Evolutionary conservation across 2,329 filamentous ascomycete species (phyloP).

Genomic region (Onygena corvina): DNA sequence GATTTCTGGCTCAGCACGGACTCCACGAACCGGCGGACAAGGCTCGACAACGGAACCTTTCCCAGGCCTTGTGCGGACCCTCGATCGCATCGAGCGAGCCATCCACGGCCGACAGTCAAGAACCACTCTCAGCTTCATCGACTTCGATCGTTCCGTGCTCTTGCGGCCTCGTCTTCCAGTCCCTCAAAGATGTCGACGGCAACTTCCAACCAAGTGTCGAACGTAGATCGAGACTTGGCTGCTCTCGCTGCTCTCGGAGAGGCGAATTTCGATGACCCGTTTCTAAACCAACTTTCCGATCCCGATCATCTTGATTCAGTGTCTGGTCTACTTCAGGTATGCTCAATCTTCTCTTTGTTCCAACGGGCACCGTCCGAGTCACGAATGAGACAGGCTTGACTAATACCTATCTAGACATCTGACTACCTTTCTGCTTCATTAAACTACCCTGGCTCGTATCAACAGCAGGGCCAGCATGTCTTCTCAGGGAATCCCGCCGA

Average conservation of each 20-base stretch:
- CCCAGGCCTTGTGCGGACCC: background rate
- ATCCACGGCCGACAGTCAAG: background rate
- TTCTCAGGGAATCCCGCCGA: constrained; percentile 9
- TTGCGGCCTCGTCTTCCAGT: background rate
- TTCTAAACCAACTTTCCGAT: constrained; percentile 6
- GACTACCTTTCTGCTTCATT: background rate
- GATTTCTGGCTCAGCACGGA: background rate
- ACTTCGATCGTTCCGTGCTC: background rate
- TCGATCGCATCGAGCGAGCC: background rate
- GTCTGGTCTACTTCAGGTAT: constrained; percentile 5
- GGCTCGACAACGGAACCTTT: background rate
- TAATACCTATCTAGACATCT: background rate
- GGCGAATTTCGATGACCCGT: constrained; percentile 10
- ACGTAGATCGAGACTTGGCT: background rate
- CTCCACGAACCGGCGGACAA: background rate
- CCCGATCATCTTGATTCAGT: background rate
- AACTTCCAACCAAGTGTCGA: constrained; percentile 1
- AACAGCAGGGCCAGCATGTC: background rate
- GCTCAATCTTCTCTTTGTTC: no score
- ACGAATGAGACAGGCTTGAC: background rate
- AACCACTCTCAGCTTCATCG: background rate
- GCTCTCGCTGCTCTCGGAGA: constrained; percentile 5
- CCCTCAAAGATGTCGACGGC: background rate
- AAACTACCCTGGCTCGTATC: constrained; percentile 4
- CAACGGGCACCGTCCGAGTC: background rate